Evolutionary conservation across 225 moss, liverwort and hornwort species (phyloP), one percentile per base, ranked within the genome.

Genomic region (Bryum argenteum): DNA sequence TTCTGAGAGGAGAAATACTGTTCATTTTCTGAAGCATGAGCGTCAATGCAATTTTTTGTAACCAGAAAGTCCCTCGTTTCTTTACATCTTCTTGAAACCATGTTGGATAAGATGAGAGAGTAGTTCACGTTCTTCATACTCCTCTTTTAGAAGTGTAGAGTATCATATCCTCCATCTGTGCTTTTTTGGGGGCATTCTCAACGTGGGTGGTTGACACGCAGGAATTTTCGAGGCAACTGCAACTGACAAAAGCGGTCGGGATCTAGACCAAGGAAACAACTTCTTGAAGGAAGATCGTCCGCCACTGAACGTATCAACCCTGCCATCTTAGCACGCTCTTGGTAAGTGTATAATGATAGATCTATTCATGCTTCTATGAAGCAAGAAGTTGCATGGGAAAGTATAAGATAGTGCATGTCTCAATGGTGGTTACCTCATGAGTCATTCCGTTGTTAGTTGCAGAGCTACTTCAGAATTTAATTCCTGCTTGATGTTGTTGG

Each of bases 211-310:
- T 51, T 66, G 50, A 26, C 6, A 39, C 54, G 59, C 84, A 95
- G 95, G 95, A 74, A 92, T 95, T 63, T 95, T 84, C 63, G 88
- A 89, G 73, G 95, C 88, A 52, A 95, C 95, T 42, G 77, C 87
- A 61, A 81, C 90, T 8, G 92, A 92, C 60, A 88, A 77, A 58
- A 87, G 75, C 69, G 52, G 66, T 55, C 86, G 88, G 53, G 89
- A 90, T 14, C 78, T 81, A 15, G 95, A 91, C 62, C 84, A 81
- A 61, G 89, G 86, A 65, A 76, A 77, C 60, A 81, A 83, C 54
- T 95, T 90, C 65, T 58, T 92, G 9, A 89, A 80, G 70, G 92
- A 92, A 68, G 92, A 91, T 82, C 90, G 86, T 63, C 84, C 83
- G 63, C 78, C 89, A 37, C 63, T 79, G 16, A 81, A 86, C 54